phyloP scores from a whole-genome alignment of 495 filamentous ascomycete genomes.

The Bacidia rubella region DNA sequence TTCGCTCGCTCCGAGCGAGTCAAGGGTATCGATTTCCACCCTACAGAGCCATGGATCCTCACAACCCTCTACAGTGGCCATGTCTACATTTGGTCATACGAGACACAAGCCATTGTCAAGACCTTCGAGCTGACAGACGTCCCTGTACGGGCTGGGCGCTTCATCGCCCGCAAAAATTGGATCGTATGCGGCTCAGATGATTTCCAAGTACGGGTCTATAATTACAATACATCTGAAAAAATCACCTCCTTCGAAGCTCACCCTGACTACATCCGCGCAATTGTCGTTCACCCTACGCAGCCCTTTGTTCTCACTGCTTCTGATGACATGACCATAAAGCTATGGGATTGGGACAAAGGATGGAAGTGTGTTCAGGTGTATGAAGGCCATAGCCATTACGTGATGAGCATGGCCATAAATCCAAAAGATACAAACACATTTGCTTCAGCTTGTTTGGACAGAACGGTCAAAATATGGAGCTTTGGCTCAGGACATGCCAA shows the following conservation, averaged over 20 bases:
- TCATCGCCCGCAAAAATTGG: slow-evolving; percentile 97
- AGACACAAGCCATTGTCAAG: slow-evolving; percentile 93
- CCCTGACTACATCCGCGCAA: slow-evolving; percentile 96
- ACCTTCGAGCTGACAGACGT: slow-evolving; percentile 99
- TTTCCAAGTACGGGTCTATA: slow-evolving; percentile 92
- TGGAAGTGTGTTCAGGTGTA: slow-evolving; percentile 99
- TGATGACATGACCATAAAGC: slow-evolving; percentile 99
- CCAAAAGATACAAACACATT: slow-evolving; percentile 99
- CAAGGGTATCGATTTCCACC: slow-evolving; percentile 96
- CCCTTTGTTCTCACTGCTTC: slow-evolving; percentile 92
- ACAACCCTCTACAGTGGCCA: slow-evolving; percentile 97
- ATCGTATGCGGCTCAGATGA: slow-evolving; percentile 97
- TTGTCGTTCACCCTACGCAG: slow-evolving; percentile 91
- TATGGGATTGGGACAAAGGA: slow-evolving; percentile 97
- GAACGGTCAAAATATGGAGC: slow-evolving; percentile 98
- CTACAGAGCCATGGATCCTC: slow-evolving; percentile 92
- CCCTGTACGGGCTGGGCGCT: slow-evolving; percentile 90
- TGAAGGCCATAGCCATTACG: slow-evolving; percentile 95
- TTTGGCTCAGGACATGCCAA: slow-evolving; percentile 81
- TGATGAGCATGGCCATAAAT: slow-evolving; percentile 99
- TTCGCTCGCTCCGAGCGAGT: slow-evolving; percentile 81
- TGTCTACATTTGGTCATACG: slow-evolving; percentile 99
- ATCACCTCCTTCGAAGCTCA: slow-evolving; percentile 97
- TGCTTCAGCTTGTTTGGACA: slow-evolving; percentile 88
- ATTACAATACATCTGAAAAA: slow-evolving; percentile 99